phyloP scores from a whole-genome alignment of 1,284 basidiomycete genomes.

The Cutaneotrichosporon sp. region DNA sequence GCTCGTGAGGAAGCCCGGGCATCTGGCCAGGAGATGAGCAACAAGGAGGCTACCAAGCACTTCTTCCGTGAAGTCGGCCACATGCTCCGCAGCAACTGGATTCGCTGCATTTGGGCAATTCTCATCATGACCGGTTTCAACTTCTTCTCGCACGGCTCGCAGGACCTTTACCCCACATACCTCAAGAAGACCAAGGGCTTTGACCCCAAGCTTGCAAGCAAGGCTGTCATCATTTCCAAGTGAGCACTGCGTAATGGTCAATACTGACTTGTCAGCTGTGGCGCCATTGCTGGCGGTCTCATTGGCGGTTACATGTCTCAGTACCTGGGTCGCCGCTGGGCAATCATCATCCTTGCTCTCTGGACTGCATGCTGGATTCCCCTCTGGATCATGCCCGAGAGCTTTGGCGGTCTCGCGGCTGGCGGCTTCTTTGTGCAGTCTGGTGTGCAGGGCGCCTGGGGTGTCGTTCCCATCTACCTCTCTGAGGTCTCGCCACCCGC shows the following conservation, averaged over 20 bases:
- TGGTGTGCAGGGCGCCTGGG: slow-evolving; percentile 68
- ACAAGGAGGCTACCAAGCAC: slow-evolving; percentile 56
- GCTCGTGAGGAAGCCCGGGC: slow-evolving; percentile 44
- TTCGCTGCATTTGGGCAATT: slow-evolving; percentile 73
- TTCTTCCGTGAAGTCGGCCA: slow-evolving; percentile 65
- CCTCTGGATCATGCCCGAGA: slow-evolving; percentile 73
- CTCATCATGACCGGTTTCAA: slow-evolving; percentile 57
- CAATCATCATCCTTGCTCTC: slow-evolving; percentile 41
- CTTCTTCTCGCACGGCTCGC: slow-evolving; percentile 84
- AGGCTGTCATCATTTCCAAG: slow-evolving; percentile 80
- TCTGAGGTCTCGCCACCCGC: slow-evolving; percentile 76
- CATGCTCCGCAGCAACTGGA: slow-evolving; percentile 79
- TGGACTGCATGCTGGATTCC: slow-evolving; percentile 52
- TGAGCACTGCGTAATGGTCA: too few species aligned
- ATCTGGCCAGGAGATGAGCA: slow-evolving; percentile 39
- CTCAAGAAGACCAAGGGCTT: slow-evolving; percentile 51
- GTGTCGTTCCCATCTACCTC: slow-evolving; percentile 54
- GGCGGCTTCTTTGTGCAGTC: slow-evolving; percentile 63
- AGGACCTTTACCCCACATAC: slow-evolving; percentile 63
- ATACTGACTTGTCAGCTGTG: slow-evolving; percentile 11
- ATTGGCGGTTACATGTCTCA: slow-evolving; percentile 76
- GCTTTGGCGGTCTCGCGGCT: slow-evolving; percentile 38
- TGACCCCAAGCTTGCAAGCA: slow-evolving; percentile 58
- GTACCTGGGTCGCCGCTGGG: slow-evolving; percentile 75
- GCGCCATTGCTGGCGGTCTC: slow-evolving; percentile 70